These are phyloP conservation scores for Teunomyces stri DNA, from an alignment of 805 yeast genomes.

Conservation along the genomic window DNA sequence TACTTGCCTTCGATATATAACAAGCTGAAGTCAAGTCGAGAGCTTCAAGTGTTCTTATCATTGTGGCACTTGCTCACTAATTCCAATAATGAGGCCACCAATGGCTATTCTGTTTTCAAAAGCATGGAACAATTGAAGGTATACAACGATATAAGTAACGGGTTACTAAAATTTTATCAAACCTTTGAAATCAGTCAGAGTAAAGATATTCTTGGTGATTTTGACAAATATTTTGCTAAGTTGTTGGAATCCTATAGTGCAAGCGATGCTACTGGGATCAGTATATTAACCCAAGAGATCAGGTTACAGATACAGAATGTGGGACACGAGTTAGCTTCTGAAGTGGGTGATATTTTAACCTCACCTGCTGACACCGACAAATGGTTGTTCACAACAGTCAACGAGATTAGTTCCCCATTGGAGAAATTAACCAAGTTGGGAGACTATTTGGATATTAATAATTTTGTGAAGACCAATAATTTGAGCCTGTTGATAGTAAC, in stretches of 20 bases:
- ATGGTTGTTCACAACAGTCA: conserved; percentile 12
- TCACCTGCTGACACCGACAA: conserved; percentile 12
- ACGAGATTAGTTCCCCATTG: conserved; percentile 15
- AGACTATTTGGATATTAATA: conserved; percentile 21
- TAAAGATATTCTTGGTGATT: conserved; percentile 6
- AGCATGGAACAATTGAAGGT: conserved; percentile 22
- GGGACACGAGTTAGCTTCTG: conserved; percentile 21
- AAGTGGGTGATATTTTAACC: conserved; percentile 13
- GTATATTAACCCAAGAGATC: conserved; percentile 20
- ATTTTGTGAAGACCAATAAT: conserved; percentile 6
- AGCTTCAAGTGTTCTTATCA: conserved; percentile 20
- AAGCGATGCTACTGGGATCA: conserved; percentile 2
- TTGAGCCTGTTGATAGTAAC: conserved; percentile 8
- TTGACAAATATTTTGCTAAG: conserved; percentile 13
- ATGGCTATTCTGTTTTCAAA: conserved; percentile 23
- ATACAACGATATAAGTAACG: conserved; percentile 25
- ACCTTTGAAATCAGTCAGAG: background rate
- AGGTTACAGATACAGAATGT: conserved; percentile 23
- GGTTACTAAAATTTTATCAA: conserved; percentile 23
- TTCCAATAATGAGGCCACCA: conserved; percentile 10
- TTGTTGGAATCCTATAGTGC: conserved; percentile 11
- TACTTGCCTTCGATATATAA: conserved; percentile 21
- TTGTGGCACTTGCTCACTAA: conserved; percentile 25
- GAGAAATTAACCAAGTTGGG: conserved; percentile 26
- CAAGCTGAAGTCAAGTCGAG: conserved; percentile 18